Conservation (phyloP, 192 early-diverging fungal species). For the Coemansia sp. region DNA sequence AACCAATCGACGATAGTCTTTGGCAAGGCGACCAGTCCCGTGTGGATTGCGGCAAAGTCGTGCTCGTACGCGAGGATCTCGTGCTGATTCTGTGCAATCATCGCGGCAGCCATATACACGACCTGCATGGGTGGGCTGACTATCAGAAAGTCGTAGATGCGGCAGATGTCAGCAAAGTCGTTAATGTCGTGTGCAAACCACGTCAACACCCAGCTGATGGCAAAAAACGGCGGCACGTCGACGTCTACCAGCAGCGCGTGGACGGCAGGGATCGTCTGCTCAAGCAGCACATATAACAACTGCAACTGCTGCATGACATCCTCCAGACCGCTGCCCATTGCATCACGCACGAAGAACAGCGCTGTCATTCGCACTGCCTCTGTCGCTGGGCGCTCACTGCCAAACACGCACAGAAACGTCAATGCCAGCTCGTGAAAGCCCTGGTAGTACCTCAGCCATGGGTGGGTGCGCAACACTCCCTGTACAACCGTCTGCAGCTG, state of each 20-base stretch:
- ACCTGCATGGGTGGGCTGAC: slow-evolving; percentile 62
- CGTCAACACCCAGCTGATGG: slow-evolving; percentile 71
- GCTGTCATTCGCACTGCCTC: slow-evolving; percentile 58
- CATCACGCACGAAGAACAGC: slow-evolving; percentile 56
- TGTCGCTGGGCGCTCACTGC: slow-evolving; percentile 54
- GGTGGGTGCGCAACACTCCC: slow-evolving; percentile 57
- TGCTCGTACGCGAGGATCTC: slow-evolving; percentile 32
- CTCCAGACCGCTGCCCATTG: slow-evolving; percentile 43
- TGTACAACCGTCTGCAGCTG: slow-evolving; percentile 54
- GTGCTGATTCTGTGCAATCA: slow-evolving; percentile 33
- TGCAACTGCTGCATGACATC: slow-evolving; percentile 37
- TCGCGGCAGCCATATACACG: slow-evolving; percentile 61
- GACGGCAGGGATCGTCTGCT: slow-evolving; percentile 25
- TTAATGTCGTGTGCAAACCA: slow-evolving; percentile 73
- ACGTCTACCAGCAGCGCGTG: slow-evolving; percentile 33
- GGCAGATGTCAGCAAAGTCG: slow-evolving; percentile 48
- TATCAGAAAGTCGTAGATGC: slow-evolving; percentile 66
- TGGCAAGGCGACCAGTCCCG: slow-evolving; percentile 35
- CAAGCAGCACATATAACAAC: slow-evolving; percentile 35
- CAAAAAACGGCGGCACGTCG: slow-evolving; percentile 65
- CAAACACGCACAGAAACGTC: slow-evolving; percentile 56
- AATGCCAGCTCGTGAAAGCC: slow-evolving; percentile 57
- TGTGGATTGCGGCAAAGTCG: slow-evolving; percentile 46
- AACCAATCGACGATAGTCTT: slow-evolving; percentile 15
- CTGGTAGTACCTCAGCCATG: slow-evolving; percentile 70